Evolutionary conservation across 805 yeast species (phyloP).

Genomic region (Kluyveromyces wickerhamii): DNA sequence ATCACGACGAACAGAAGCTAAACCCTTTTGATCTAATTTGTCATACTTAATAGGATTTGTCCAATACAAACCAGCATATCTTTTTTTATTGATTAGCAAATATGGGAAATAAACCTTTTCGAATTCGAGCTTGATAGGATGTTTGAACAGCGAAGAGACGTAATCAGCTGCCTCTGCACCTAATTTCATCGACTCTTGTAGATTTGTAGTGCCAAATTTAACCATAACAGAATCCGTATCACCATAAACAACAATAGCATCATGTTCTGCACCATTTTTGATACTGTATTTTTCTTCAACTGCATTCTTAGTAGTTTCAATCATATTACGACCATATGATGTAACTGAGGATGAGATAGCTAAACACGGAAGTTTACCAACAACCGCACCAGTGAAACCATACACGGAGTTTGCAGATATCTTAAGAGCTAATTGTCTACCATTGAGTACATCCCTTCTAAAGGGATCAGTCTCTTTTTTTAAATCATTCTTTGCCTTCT

Average conservation of each 20-base stretch:
- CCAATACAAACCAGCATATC: constrained; percentile 98
- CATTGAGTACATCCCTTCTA: constrained; percentile 86
- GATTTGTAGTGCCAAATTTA: constrained; percentile 77
- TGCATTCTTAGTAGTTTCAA: constrained; percentile 78
- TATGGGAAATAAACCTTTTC: constrained; percentile 97
- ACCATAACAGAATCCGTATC: constrained; percentile 99
- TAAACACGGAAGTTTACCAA: constrained; percentile 93
- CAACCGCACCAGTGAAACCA: constrained; percentile 98
- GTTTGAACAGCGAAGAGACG: constrained; percentile 69
- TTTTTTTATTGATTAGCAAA: constrained; percentile 83
- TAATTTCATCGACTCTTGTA: constrained; percentile 76
- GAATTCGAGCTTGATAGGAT: constrained; percentile 91
- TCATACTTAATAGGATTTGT: constrained; percentile 86
- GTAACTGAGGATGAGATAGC: constrained; percentile 95
- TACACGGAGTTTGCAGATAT: constrained; percentile 97
- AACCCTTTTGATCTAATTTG: constrained; percentile 97
- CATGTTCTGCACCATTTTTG: constrained; percentile 76
- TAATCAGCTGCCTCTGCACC: constrained; percentile 92
- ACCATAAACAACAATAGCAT: constrained; percentile 91
- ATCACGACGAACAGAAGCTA: constrained; percentile 97
- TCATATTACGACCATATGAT: constrained; percentile 94
- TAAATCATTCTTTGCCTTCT: constrained; percentile 82
- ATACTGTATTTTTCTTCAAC: constrained; percentile 75
- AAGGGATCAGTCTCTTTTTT: constrained; percentile 93
- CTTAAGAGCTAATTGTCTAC: constrained; percentile 93